phyloP scores from a whole-genome alignment of 345 rosid species.

The Nephelium lappaceum region DNA sequence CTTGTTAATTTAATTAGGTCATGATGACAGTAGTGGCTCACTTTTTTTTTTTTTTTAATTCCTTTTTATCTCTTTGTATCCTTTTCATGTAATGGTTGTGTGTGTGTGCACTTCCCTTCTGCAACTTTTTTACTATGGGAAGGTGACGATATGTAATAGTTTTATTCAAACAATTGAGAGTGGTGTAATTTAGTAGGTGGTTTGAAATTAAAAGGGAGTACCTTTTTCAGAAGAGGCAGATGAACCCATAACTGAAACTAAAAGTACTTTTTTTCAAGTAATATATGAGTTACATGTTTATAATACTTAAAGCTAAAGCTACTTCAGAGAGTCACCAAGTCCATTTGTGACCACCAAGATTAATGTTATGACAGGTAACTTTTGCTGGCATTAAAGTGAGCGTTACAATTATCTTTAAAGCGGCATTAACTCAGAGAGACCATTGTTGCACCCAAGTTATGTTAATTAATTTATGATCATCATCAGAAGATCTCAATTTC shows the following conservation, averaged over 20 bases:
- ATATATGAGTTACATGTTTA: not conserved
- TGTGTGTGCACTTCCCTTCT: constrained; percentile 46
- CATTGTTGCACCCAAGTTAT: not conserved
- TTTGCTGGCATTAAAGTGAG: not conserved
- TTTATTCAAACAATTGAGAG: not conserved
- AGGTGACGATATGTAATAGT: constrained; percentile 46
- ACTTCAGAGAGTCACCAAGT: constrained; percentile 1
- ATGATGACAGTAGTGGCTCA: not conserved
- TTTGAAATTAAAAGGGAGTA: not conserved
- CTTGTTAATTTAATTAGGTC: not conserved
- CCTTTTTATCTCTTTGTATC: not conserved
- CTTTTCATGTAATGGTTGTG: not conserved
- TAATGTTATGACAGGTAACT: no score
- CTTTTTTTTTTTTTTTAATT: not conserved
- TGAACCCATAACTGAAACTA: not conserved
- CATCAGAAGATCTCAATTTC: not conserved
- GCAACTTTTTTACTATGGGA: constrained; percentile 46
- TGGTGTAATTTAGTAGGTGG: not conserved
- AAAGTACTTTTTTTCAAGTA: not conserved
- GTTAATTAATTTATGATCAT: not conserved
- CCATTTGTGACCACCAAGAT: no score
- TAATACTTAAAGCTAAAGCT: not conserved
- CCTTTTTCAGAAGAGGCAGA: constrained; percentile 10
- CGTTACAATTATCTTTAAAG: no score
- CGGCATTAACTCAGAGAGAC: not conserved